Base-by-base conservation (phyloP, 768 basidiomycete genomes). In the Terana coerulea region DNA sequence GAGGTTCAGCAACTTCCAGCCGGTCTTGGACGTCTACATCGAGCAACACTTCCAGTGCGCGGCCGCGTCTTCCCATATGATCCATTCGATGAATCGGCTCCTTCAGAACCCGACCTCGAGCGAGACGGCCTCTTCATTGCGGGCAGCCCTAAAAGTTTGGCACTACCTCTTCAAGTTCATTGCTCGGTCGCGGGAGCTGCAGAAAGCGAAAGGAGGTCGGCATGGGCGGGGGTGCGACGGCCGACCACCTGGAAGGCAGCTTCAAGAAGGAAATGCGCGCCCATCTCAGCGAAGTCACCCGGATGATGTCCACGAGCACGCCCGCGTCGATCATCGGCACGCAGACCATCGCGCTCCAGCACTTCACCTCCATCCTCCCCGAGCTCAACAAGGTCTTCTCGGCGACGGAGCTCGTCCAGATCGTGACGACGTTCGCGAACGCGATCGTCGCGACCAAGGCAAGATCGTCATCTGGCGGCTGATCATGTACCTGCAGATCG, bases 91-190 rank as follows among this genome's bases (percentile, higher is more conserved):
- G 88, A 89, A 89, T 61, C 77, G 81, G 22, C 79, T 97, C 12
- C 74, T 98, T 34, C 72, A 73, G 30, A 80, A 86, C 59, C 91
- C 91, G 11, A 81, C 84, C 0, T 78, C 82, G 19, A 70, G 74
- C 8, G 88, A 91, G 21, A 81, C 79, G 3, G 92, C 88, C 0
- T 84, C 88, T 15, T 79, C 81, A 5, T 77, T 98, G 49, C 84
- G 95, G 29, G 84, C 91, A 10, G 89, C 94, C 14, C 74, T 98
- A 54, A 98, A 98, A 67, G 95, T 98, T 26, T 95, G 93, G 93
- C 88, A 93, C 62, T 92, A 95, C 63, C 84, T 98, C 59, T 91
- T 98, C 81, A 91, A 90, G 65, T 91, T 98, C 69, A 88, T 97
- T 61, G 83, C 89, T 14, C 80, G 90, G n/a, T 86, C 94, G 2